These are phyloP conservation scores for Ceratobasidium sp. DNA, from an alignment of 1,284 basidiomycete genomes.

Conservation along the genomic window DNA sequence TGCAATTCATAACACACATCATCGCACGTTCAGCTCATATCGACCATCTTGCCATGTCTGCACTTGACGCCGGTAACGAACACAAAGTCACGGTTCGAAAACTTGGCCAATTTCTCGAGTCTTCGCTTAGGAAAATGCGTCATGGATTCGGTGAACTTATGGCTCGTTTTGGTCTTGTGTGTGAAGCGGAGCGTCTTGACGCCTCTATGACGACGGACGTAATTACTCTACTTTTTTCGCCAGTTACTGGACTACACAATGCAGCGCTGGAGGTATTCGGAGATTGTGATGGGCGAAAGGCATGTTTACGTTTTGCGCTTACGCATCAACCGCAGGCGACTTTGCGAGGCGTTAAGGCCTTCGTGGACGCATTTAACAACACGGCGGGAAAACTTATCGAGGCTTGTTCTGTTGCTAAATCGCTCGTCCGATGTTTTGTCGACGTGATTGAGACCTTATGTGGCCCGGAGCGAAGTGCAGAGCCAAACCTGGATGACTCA, in stretches of 20 bases:
- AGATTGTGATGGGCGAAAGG: slow-evolving; percentile 86
- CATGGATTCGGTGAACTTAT: slow-evolving; percentile 74
- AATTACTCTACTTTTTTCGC: slow-evolving; percentile 82
- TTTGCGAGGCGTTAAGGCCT: slow-evolving; percentile 76
- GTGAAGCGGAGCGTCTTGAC: slow-evolving; percentile 70
- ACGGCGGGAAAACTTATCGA: slow-evolving; percentile 80
- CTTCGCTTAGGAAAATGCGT: slow-evolving; percentile 68
- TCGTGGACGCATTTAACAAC: slow-evolving; percentile 75
- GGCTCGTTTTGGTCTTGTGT: slow-evolving; percentile 67
- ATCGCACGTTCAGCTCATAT: slow-evolving; percentile 39
- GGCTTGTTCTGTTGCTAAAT: slow-evolving; percentile 86
- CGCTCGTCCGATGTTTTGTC: slow-evolving; percentile 90
- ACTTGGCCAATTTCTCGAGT: slow-evolving; percentile 70
- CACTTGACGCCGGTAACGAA: slow-evolving; percentile 9
- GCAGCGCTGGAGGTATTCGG: slow-evolving; percentile 84
- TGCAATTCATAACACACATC: slow-evolving; percentile 26
- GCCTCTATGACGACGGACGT: slow-evolving; percentile 68
- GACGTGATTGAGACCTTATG: slow-evolving; percentile 92
- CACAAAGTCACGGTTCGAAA: slow-evolving; percentile 48
- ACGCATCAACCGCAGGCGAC: slow-evolving; percentile 73
- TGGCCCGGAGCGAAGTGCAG: slow-evolving; percentile 51
- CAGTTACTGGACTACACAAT: slow-evolving; percentile 78
- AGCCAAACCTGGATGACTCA: slow-evolving; percentile 73
- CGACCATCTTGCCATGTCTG: slow-evolving; percentile 62
- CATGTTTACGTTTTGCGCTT: slow-evolving; percentile 86